Evolutionary conservation across 306 rosid genomes (phyloP), one percentile per base, ranked within the genome.

Genomic region (Macrotyloma uniflorum): DNA sequence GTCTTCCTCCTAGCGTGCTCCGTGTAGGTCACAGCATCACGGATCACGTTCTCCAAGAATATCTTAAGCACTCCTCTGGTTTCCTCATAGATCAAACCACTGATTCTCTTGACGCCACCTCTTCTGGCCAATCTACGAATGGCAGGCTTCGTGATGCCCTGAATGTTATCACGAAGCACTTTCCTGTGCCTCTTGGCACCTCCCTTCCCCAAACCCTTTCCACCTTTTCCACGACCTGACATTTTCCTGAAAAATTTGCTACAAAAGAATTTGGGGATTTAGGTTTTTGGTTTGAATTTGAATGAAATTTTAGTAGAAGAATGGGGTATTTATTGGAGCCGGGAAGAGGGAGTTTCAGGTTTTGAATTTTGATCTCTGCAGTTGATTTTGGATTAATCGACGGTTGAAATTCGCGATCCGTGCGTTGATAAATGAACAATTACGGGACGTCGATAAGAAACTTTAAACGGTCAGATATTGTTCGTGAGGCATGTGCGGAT

Each of bases 181-280:
- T 82, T 82, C 10, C 85, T 73, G 57, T 82, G 85, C 46, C 85
- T 70, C 82, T 83, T 83, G 0, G 86, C 86, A 8, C 86, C 86
- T 55, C 86, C 83, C 64, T 83, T 83, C 0, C 86, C 86, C 66
- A 83, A 72, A 2, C 85, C 85, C 70, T 77, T 77, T 0, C 86
- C 86, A 4, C 82, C 82, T 10, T 82, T 82, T 32, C 86, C 86
- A 13, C 86, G 79, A n/a, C 82, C 82, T 0, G 82, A 78, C 75
- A 78, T 78, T 30, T 78, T 78, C 35, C 0, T 14, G 0, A 11
- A 11, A 33, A 13, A 1, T 22, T 26, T 5, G 19, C 1, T 6
- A 3, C 1, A 1, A 18, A 20, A 5, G 8, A 23, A 13, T 10
- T 75, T 18, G 15, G 18, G 40, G 1, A 35, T 32, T 16, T 76